A percentile compares a stretch with the other conserved stretches of the same genome.
Conservation (phyloP, 768 basidiomycete genomes). For the Rhizopogon vinicolor region DNA sequence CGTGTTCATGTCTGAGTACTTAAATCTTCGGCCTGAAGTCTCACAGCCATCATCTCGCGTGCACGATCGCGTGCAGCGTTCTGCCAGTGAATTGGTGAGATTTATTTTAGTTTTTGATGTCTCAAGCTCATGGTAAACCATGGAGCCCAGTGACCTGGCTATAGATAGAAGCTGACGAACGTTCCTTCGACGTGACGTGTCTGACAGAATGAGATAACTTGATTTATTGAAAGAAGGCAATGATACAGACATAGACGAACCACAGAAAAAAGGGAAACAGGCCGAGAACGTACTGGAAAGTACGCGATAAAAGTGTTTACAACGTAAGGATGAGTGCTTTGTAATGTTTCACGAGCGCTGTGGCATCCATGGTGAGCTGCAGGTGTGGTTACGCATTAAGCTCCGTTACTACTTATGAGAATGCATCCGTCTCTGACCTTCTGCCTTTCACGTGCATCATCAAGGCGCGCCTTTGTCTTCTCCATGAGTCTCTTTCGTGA, state of each 20-base stretch:
- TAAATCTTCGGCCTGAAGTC: slow-evolving; percentile 57
- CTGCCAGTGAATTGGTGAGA: slow-evolving; percentile 46
- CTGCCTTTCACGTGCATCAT: slow-evolving; percentile 35
- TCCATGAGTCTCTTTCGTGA: slow-evolving; percentile 31
- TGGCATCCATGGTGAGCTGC: slow-evolving; percentile 34
- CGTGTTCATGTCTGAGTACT: slow-evolving; percentile 87
- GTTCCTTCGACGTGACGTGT: too few relatives aligned
- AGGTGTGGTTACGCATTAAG: background rate
- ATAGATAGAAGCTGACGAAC: background rate
- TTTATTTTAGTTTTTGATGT: background rate
- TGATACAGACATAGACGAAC: background rate
- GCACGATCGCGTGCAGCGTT: slow-evolving; percentile 29
- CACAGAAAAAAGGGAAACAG: background rate
- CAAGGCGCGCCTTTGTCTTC: slow-evolving; percentile 26
- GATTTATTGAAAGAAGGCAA: background rate
- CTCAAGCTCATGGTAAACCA: background rate
- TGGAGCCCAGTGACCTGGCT: background rate
- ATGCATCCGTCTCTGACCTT: slow-evolving; percentile 18
- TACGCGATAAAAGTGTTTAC: background rate
- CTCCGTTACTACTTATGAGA: background rate
- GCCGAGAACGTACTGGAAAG: background rate
- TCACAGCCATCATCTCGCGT: slow-evolving; percentile 19
- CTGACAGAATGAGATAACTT: background rate
- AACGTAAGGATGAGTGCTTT: slow-evolving; percentile 29
- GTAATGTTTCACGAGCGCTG: slow-evolving; percentile 36